Evolutionary conservation across 805 yeast species (phyloP), one percentile per base, ranked within the genome.

Genomic region (Kuraishia hungarica): DNA sequence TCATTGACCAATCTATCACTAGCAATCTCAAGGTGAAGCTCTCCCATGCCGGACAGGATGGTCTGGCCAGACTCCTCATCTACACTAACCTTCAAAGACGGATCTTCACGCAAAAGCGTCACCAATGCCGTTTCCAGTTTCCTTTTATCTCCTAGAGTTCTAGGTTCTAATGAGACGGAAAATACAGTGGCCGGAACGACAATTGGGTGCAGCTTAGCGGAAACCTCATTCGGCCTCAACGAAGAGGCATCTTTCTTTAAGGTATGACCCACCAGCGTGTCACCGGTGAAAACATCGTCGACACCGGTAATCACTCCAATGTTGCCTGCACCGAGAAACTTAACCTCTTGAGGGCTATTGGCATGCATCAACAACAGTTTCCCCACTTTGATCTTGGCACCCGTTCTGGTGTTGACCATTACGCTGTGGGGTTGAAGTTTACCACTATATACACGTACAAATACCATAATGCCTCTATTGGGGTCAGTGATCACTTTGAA

Each of bases 31-130:
- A 94, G 75, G 71, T 94, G 99, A 51, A 94, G 75, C 65, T 94
- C 98, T 48, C 99, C 99, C 98, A 93, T 93, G 35, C 99, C 99
- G 20, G 96, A 84, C 29, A 94, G 70, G 26, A 92, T 79, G 1
- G 92, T 84, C 71, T 94, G 97, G 6, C 94, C 96, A 55, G 89
- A 76, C 61, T 93, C 98, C 57, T 89, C 92, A 67, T 94, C 89
- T 52, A 76, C 78, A 2, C 81, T 70, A 7, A 89, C 78, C 29
- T 82, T 80, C 58, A 94, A 74, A 52, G 96, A 88, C 2, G 99
- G 99, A 64, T 94, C 99, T 64, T 94, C 98, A 54, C 87, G 77
- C n/a, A 88, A 68, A 48, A 94, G 69, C 1, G 81, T 72, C 10
- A 74, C 73, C 51, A 94, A 74, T 2, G 96, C 86, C 5, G 81